Base-by-base conservation (phyloP, 2,329 filamentous ascomycete genomes). In the Neonectria neomacrospora region DNA sequence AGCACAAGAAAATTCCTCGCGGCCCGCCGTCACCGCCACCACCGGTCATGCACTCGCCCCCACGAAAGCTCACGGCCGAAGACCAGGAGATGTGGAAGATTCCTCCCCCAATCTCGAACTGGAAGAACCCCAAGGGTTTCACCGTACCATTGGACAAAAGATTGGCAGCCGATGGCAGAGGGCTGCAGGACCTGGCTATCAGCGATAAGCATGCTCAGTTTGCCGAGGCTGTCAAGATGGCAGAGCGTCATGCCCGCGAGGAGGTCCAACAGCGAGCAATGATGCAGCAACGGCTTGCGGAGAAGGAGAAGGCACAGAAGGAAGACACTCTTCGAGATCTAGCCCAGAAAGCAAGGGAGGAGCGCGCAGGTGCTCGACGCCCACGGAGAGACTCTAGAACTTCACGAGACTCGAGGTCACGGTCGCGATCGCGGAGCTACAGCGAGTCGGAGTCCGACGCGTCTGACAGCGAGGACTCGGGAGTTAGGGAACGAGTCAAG, bases 71-170 rank as follows among this genome's bases (percentile, higher is more conserved):
- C 65, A 99, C 96, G 1, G 96, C 95, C 6, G 94, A 97, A 77
- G 96, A 99, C 72, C 95, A 98, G 78, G 96, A 98, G 78, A 93
- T 92, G 63, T 99, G 96, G 96, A 94, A 90, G 74, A 97, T 88
- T 42, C 86, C 85, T 0, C 94, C 95, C 2, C 92, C 95, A 0
- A 90, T 99, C 2, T 97, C 93, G 20, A 98, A 98, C 79, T 99
- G 96, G 96, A 99, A 99, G 86, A 99, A 99, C 78, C 93, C 95
- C 1, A 98, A 98, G 82, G 96, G 96, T 73, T 99, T 97, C 76
- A 99, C 96, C 0, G 93, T 99, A 1, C 93, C 96, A 0, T 80
- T 99, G 54, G 96, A 99, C 78, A 99, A 99, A 83, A 90, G 96
- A 75, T 81, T 99, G 71, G 96, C 96, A 18, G 95, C 96, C 9